phyloP scores from a whole-genome alignment of 352 stramenopile species.

The Stephanocyclus meneghinianus region DNA sequence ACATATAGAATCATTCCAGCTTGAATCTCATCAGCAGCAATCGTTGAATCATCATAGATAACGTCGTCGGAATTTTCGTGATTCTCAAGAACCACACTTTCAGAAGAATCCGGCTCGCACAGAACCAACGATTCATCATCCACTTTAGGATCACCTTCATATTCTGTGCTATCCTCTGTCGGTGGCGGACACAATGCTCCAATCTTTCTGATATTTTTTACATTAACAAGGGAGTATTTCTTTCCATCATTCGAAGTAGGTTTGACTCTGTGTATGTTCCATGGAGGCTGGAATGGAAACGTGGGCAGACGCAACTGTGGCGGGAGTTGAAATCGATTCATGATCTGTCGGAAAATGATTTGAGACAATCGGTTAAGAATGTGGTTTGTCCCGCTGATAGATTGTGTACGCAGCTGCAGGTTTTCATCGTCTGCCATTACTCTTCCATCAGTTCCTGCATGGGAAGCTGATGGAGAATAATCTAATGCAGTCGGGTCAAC shows the following conservation, averaged over 20 bases:
- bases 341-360: background rate
- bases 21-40: slow-evolving; percentile 36
- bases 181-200: slow-evolving; percentile 34
- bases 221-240: slow-evolving; percentile 5
- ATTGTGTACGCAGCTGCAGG: background rate
- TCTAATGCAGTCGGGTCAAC: background rate
- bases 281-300: slow-evolving; percentile 12
- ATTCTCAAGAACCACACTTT: slow-evolving; percentile 7
- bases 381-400: background rate
- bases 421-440: background rate
- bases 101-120: background rate
- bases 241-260: background rate
- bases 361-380: slow-evolving; percentile 1
- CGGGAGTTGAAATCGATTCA: background rate
- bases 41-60: background rate
- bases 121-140: slow-evolving; percentile 13
- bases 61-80: background rate
- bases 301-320: background rate
- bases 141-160: background rate
- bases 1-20: slow-evolving; percentile 40
- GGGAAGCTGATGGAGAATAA: background rate
- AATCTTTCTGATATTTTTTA: slow-evolving; percentile 19
- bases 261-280: background rate
- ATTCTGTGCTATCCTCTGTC: background rate
- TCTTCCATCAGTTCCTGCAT: background rate